phyloP scores from a whole-genome alignment of 2,329 filamentous ascomycete species.

The Botrytis sinoallii region DNA sequence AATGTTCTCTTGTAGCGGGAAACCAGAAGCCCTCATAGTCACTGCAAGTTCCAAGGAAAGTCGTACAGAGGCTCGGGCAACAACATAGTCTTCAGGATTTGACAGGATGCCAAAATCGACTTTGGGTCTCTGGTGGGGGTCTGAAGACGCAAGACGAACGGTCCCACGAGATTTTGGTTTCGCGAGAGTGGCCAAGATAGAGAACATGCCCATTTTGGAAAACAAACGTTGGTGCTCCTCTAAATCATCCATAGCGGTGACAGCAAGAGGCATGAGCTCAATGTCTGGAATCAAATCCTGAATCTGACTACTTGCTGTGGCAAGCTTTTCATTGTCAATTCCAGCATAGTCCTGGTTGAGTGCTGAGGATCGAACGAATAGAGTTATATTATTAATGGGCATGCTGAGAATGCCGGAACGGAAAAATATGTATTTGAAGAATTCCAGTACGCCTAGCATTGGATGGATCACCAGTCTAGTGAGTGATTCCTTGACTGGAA shows the following conservation, averaged over 20 bases:
- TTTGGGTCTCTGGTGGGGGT: conserved; percentile 14
- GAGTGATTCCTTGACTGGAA: conserved; percentile 19
- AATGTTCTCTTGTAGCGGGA: background rate
- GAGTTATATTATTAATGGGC: conserved; percentile 1
- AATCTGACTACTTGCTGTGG: background rate
- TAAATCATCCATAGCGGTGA: conserved; percentile 12
- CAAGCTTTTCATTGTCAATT: background rate
- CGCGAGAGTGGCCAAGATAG: conserved; percentile 15
- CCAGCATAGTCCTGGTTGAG: conserved; percentile 4
- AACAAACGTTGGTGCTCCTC: conserved; percentile 16
- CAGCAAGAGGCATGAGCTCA: conserved; percentile 20
- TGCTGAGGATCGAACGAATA: conserved; percentile 10
- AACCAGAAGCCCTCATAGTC: conserved; percentile 16
- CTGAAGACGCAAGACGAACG: conserved; percentile 17
- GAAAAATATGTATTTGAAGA: conserved; percentile 20
- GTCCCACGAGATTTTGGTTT: conserved; percentile 19
- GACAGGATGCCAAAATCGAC: conserved; percentile 21
- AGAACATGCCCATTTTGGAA: conserved; percentile 20
- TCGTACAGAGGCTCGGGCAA: conserved; percentile 14
- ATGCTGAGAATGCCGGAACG: conserved; percentile 16
- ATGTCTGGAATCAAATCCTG: conserved; percentile 14
- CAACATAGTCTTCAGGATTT: conserved; percentile 11
- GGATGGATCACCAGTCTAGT: background rate
- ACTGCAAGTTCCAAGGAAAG: conserved; percentile 18
- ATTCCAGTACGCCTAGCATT: conserved; percentile 1